Evolutionary conservation across 495 filamentous ascomycete genomes (phyloP), one percentile per base, ranked within the genome.

Genomic region (Neurospora discreta): DNA sequence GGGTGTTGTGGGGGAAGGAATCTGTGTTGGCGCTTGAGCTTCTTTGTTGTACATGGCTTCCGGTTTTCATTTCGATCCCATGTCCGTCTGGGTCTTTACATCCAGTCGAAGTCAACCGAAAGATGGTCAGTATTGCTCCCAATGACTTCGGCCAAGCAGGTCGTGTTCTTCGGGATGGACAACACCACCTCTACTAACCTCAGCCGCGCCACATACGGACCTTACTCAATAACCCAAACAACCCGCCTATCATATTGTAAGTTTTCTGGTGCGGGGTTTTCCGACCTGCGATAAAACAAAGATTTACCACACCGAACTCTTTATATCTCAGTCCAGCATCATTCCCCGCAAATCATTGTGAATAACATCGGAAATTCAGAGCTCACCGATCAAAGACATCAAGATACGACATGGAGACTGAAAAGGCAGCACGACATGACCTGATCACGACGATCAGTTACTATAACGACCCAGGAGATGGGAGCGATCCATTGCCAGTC

Each of bases 401-500:
- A 58, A 1, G 16, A 65, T 1, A 33, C 52, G 13, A 18, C 15
- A 65, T 65, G 52, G 52, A 65, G 52, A 9, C 5, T 0, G 26
- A 65, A 33, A 33, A 65, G 26, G 2, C 52, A 36, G 15, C 11
- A 7, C 26, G 39, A 26, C 77, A 77, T 36, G 68, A 89, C 73
- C 82, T 90, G 42, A 76, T 82, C 9, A 86, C 89, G 0, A 82
- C 78, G 1, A 82, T 91, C 52, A 87, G 90, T 77, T 90, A 88
- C 78, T 82, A 85, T 75, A 84, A 85, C 69, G 87, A 88, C 43
- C 82, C 84, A 6, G 85, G 83, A 39, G 89, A 90, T 73, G 88
- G 89, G 3, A 86, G 84, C 5, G 79, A 81, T 3, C 87, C 88
- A 1, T 77, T 75, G 7, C 87, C 88, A 0, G 82, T 78, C 70